A percentile compares a stretch with the other conserved stretches of the same genome.
These are phyloP conservation scores for Solanum hybrid DNA, from an alignment of 305 asterid genomes.

Conservation along the genomic window DNA sequence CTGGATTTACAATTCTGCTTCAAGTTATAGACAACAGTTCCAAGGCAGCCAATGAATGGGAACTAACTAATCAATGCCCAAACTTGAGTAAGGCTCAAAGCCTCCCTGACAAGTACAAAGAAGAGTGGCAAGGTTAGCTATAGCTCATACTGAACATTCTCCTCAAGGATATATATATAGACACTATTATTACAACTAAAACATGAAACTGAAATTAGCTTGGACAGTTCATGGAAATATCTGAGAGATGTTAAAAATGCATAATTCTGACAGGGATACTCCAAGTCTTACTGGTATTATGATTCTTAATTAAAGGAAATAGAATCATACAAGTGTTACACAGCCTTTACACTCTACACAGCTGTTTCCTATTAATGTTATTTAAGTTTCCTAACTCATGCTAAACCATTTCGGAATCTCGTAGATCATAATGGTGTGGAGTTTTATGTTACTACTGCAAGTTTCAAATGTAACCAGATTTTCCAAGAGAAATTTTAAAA, in stretches of 20 bases:
- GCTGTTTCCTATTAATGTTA: background rate
- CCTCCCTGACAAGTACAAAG: conserved; percentile 41
- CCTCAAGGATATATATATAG: background rate
- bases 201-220: background rate
- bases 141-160: background rate
- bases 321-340: background rate
- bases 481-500: background rate
- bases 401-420: background rate
- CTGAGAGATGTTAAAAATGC: background rate
- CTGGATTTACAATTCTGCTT: background rate
- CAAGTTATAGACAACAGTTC: conserved; percentile 2
- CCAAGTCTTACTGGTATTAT: background rate
- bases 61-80: conserved; percentile 59
- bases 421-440: background rate
- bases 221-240: background rate
- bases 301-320: background rate
- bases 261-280: background rate
- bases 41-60: conserved; percentile 4
- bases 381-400: background rate
- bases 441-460: background rate
- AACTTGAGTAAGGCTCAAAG: conserved; percentile 69
- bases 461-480: background rate
- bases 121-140: background rate
- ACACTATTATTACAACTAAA: background rate
- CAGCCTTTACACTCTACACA: background rate